Evolutionary conservation across 257 asterid species (phyloP), one percentile per base, ranked within the genome.

Genomic region (Cinchona pubescens): DNA sequence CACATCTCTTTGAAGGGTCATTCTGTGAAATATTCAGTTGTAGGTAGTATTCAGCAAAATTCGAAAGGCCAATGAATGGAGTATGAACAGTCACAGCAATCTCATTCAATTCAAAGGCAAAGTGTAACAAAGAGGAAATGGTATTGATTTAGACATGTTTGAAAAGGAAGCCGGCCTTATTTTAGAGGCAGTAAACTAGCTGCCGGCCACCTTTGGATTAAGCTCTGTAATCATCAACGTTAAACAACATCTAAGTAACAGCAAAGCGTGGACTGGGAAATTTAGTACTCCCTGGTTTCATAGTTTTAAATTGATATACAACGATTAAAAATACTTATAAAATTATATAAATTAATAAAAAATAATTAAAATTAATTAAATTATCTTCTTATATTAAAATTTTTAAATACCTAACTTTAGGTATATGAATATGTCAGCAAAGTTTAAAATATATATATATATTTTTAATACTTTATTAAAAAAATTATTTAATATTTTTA

Each of bases 191-290:
- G 14, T 23, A 9, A 18, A 2, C 25, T 43, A 5, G 77, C 8
- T 55, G 79, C 79, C 79, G 79, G 79, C 79, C 75, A 1, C 4
- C 34, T 23, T 30, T 76, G 67, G 74, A 29, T 38, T 55, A 16
- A 21, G 51, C 62, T 27, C 15, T 55, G 79, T 67, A 61, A 67
- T 75, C 59, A 66, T 75, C 79, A 40, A 55, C 32, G 25, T 51
- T 51, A 25, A 19, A 18, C 59, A 51, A 38, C 0, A 19, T n/a
- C n/a, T n/a, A n/a, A n/a, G n/a, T 21, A 19, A 56, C 43, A 53
- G 29, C 69, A 29, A 73, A 29, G 59, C 32, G 29, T 62, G 37
- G 69, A 32, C 71, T 18, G 59, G 34, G 43, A 8, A 37, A 35
- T 21, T 18, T 51, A 59, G 2, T 13, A n/a, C n/a, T n/a, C n/a